Base-by-base conservation (phyloP, 139 green algal genomes). In the Chlorella sorokiniana region DNA sequence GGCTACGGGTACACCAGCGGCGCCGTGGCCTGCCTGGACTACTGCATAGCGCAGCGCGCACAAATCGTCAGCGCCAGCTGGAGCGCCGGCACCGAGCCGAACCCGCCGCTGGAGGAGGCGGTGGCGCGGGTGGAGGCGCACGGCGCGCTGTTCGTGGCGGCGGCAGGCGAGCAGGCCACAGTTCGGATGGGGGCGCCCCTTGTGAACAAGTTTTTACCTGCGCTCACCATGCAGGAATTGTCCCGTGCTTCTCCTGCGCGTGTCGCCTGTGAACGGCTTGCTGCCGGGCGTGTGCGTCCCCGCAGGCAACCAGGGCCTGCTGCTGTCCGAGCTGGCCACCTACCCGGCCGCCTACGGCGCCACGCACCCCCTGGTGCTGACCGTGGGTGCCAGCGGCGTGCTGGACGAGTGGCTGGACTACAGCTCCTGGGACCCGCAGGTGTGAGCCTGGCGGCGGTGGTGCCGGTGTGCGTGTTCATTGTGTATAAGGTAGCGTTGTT, bases 21-120 rank as follows among this genome's bases (percentile, higher is more conserved):
- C 9, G 81, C 81, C 29, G 54, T 85, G 38, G 40, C 52, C 38
- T 85, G 81, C 52, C 48, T 85, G 29, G 40, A 85, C 41, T 85
- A 81, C 56, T 85, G 81, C 68, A 52, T 73, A 1, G 67, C 27
- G 6, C 22, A 33, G 23, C 54, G 81, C 0, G 70, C 70, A 9
- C n/a, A 74, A 16, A 44, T 85, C 25, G 81, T 85, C 51, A 75
- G 37, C 16, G 74, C 73, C 68, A 71, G 41, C 51, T 85, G 81
- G 81, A 81, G 70, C 37, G 81, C 68, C 29, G 81, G 52, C 37
- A 31, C 44, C 11, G 20, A 52, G 22, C 27, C 38, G 38, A 85
- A 85, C 54, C 52, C 51, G 5, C 69, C 54, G 16, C 40, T 85
- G 27, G 31, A 62, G 35, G 81, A 75, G 4, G 81, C 81, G 14